These are phyloP conservation scores for Paramecium sonneborni DNA, from an alignment of 73 alveolate genomes.

Conservation along the genomic window DNA sequence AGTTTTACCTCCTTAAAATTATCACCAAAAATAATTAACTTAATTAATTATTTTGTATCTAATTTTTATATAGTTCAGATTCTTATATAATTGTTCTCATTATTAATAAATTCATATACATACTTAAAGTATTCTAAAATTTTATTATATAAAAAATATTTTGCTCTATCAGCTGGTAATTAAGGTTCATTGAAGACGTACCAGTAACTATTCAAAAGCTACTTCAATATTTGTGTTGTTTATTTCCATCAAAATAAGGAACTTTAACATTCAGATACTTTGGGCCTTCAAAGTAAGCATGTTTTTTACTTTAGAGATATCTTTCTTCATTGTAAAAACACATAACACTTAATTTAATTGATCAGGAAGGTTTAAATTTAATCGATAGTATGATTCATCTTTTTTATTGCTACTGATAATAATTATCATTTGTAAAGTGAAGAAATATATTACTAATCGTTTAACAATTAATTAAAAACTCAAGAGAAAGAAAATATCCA, in stretches of 20 bases:
- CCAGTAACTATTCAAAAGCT: neutral
- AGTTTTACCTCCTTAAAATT: too few species aligned
- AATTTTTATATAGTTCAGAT: too few species aligned
- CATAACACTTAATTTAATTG: neutral
- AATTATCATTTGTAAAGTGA: neutral
- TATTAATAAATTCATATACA: too few species aligned
- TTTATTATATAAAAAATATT: too few species aligned
- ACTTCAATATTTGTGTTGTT: neutral
- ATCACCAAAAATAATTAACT: too few species aligned
- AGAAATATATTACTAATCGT: neutral
- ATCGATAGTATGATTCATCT: constrained; percentile 38
- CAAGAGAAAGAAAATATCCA: constrained; percentile 43
- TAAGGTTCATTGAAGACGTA: constrained; percentile 16
- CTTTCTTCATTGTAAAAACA: constrained; percentile 22
- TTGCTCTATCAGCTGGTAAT: neutral
- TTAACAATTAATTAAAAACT: constrained; percentile 28
- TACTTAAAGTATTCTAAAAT: too few species aligned
- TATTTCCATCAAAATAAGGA: constrained; percentile 52
- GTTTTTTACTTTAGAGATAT: neutral
- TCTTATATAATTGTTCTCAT: too few species aligned
- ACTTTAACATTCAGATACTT: neutral
- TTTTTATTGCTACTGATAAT: neutral
- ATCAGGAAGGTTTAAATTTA: neutral
- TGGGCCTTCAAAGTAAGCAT: neutral
- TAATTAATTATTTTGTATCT: too few species aligned